Percentiles rank a stretch among this genome's conserved stretches.
Conservation (phyloP, 2,329 filamentous ascomycete genomes). For the Aspergillus pseudonomiae region DNA sequence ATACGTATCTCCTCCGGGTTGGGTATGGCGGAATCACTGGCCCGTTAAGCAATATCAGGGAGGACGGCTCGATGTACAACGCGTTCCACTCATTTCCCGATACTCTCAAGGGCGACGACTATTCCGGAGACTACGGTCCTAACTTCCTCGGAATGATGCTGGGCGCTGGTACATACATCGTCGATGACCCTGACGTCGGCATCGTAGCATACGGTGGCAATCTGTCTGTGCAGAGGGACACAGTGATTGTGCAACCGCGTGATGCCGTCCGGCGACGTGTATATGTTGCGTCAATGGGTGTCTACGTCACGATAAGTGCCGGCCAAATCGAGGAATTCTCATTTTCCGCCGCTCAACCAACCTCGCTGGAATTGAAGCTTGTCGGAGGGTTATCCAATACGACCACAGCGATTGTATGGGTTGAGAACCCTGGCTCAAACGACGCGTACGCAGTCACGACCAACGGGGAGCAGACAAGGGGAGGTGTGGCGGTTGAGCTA, state of each 20-base stretch:
- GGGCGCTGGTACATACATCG: conserved; percentile 40
- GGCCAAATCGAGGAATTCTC: conserved; percentile 18
- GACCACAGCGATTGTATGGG: conserved; percentile 15
- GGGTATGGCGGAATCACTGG: conserved; percentile 59
- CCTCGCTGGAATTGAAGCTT: neutral
- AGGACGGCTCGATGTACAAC: conserved; percentile 57
- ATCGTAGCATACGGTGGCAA: neutral
- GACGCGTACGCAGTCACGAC: conserved; percentile 7
- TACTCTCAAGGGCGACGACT: conserved; percentile 59
- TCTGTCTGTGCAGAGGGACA: conserved; percentile 1
- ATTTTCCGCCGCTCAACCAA: conserved; percentile 4
- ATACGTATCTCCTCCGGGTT: conserved; percentile 54
- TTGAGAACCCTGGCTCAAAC: conserved; percentile 18
- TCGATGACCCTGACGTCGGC: neutral
- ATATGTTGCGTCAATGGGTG: conserved; percentile 20
- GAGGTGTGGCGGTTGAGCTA: neutral
- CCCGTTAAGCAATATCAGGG: conserved; percentile 59
- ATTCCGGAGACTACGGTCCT: conserved; percentile 61
- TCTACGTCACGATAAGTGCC: conserved; percentile 22
- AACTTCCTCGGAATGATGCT: conserved; percentile 57
- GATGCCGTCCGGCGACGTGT: conserved; percentile 22
- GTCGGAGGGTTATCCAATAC: conserved; percentile 9
- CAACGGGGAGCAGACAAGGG: neutral
- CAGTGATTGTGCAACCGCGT: conserved; percentile 20
- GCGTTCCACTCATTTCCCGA: conserved; percentile 63